phyloP scores from a whole-genome alignment of 768 basidiomycete genomes.

The Tricholoma flavovirens region DNA sequence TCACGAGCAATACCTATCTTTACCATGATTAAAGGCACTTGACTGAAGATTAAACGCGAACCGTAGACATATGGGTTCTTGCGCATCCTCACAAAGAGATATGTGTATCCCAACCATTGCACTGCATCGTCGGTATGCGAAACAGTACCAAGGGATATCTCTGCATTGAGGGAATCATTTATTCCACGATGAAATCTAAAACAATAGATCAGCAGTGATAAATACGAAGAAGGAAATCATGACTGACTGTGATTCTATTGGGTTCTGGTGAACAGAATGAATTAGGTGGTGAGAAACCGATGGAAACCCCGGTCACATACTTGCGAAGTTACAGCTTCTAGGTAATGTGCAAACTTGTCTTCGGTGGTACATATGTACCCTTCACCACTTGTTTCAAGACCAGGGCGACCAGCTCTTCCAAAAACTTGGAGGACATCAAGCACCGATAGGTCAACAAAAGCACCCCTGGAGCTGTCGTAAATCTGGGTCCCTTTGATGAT shows the following conservation, averaged over 20 bases:
- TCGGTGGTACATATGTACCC: constrained; percentile 95
- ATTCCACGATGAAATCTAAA: constrained; percentile 75
- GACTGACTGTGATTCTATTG: constrained; percentile 91
- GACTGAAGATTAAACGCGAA: constrained; percentile 23
- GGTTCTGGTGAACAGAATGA: constrained; percentile 46
- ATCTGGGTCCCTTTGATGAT: constrained; percentile 97
- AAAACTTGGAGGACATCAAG: constrained; percentile 97
- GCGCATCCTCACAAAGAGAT: constrained; percentile 91
- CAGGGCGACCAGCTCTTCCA: constrained; percentile 89
- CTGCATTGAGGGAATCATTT: constrained; percentile 89
- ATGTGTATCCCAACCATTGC: constrained; percentile 95
- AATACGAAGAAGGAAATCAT: background rate
- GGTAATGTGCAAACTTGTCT: constrained; percentile 89
- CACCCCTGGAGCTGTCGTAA: constrained; percentile 86
- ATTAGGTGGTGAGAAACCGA: background rate
- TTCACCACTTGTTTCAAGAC: constrained; percentile 86
- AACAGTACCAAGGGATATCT: constrained; percentile 92
- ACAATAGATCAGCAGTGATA: constrained; percentile 6
- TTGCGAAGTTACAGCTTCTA: constrained; percentile 83
- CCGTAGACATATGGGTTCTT: constrained; percentile 88
- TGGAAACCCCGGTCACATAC: constrained; percentile 31
- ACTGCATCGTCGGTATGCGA: constrained; percentile 81
- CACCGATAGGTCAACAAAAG: constrained; percentile 88
- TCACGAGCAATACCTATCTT: constrained; percentile 67
- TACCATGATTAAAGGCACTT: constrained; percentile 5